Conservation (phyloP, 1,284 basidiomycete genomes). For the Sphaerobolus stellatus region DNA sequence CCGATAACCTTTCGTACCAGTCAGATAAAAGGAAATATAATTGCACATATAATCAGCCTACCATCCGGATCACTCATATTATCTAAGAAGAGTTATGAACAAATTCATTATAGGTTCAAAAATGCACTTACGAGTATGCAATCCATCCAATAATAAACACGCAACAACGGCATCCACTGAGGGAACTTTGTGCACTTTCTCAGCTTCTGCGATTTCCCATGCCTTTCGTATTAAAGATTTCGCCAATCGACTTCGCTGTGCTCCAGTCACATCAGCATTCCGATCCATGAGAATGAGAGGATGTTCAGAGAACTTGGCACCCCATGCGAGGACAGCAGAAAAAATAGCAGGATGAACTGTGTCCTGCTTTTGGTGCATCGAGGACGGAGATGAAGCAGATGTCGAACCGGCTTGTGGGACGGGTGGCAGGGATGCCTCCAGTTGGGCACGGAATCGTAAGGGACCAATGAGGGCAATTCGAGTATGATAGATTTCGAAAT, state of each 20-base stretch:
- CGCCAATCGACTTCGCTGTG: slow-evolving; percentile 66
- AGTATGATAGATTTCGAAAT: slow-evolving; percentile 85
- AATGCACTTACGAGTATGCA: slow-evolving; percentile 72
- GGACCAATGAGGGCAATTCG: slow-evolving; percentile 81
- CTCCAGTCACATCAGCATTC: slow-evolving; percentile 42
- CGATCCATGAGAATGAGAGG: slow-evolving; percentile 78
- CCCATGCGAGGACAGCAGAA: slow-evolving; percentile 89
- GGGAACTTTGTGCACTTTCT: slow-evolving; percentile 82
- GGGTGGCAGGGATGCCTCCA: slow-evolving; percentile 41
- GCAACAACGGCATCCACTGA: slow-evolving; percentile 79
- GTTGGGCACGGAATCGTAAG: slow-evolving; percentile 65
- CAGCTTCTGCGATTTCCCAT: slow-evolving; percentile 78
- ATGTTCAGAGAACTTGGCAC: slow-evolving; percentile 89
- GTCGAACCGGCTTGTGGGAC: slow-evolving; percentile 24
- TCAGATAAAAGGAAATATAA: not conserved
- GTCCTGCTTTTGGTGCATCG: not conserved
- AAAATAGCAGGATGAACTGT: slow-evolving; percentile 65
- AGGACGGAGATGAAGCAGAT: not conserved
- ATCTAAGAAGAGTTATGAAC: slow-evolving; percentile 43
- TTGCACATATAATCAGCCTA: slow-evolving; percentile 28
- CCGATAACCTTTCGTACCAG: slow-evolving; percentile 57
- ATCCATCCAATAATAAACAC: slow-evolving; percentile 70
- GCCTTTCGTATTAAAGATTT: slow-evolving; percentile 77
- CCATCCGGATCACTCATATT: slow-evolving; percentile 64
- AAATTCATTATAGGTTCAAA: not conserved